Evolutionary conservation across 1,139 yeast genomes (phyloP).

Genomic region (Yamadazyma blattariae): DNA sequence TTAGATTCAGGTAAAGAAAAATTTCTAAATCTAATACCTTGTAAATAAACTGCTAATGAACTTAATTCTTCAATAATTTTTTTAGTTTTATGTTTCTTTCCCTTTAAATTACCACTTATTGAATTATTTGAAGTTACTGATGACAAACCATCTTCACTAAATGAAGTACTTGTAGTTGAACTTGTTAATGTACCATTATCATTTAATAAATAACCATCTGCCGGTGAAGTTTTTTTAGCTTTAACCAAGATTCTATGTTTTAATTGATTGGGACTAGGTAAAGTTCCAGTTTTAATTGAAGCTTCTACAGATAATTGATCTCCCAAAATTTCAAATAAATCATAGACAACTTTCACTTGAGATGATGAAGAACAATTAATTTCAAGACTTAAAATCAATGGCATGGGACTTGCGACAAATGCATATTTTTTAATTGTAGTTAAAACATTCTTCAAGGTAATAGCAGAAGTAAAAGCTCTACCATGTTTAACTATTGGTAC

Average conservation of each 20-base stretch:
- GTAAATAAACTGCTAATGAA: slow-evolving; percentile 60
- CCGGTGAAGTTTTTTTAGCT: slow-evolving; percentile 57
- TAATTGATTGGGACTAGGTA: slow-evolving; percentile 75
- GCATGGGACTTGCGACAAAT: slow-evolving; percentile 78
- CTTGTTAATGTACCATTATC: slow-evolving; percentile 23
- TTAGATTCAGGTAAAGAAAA: slow-evolving; percentile 87
- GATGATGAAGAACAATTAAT: slow-evolving; percentile 68
- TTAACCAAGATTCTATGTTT: slow-evolving; percentile 71
- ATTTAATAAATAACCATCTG: slow-evolving; percentile 16
- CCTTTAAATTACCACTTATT: slow-evolving; percentile 15
- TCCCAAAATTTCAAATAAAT: slow-evolving; percentile 57
- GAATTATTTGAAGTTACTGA: slow-evolving; percentile 4
- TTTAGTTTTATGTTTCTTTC: slow-evolving; percentile 21
- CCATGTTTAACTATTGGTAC: slow-evolving; percentile 90
- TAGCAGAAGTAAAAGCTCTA: slow-evolving; percentile 69
- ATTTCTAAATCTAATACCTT: slow-evolving; percentile 76
- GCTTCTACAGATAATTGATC: slow-evolving; percentile 52
- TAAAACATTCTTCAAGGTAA: slow-evolving; percentile 68
- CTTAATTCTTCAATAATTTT: slow-evolving; percentile 49
- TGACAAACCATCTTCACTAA: slow-evolving; percentile 42
- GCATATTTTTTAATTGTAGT: slow-evolving; percentile 78
- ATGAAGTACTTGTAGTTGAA: slow-evolving; percentile 42
- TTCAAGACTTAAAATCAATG: slow-evolving; percentile 85
- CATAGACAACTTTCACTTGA: slow-evolving; percentile 56
- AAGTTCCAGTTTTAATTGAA: slow-evolving; percentile 19